Percentiles rank a stretch among this genome's conserved stretches.
phyloP scores from a whole-genome alignment of 1,139 yeast species.

The Candida tetrigidarum region DNA sequence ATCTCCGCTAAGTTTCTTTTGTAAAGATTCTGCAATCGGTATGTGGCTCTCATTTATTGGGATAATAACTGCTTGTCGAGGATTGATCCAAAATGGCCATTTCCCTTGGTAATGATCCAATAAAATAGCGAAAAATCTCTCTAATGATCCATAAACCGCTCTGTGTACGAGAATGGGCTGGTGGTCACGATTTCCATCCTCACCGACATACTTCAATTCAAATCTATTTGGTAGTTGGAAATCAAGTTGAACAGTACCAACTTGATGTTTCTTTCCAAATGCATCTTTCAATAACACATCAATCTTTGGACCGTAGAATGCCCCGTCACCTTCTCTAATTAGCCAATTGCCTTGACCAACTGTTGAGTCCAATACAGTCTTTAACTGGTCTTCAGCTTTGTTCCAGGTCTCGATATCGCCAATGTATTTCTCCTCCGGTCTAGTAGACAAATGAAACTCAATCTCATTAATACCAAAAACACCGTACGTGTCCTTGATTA shows the following conservation, averaged over 20 bases:
- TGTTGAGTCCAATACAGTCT: conserved; percentile 60
- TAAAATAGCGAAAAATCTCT: conserved; percentile 87
- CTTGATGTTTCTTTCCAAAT: conserved; percentile 83
- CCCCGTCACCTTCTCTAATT: conserved; percentile 92
- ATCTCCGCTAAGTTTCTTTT: conserved; percentile 54
- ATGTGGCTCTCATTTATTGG: conserved; percentile 72
- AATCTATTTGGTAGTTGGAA: conserved; percentile 92
- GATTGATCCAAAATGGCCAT: conserved; percentile 99
- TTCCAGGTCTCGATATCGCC: conserved; percentile 89
- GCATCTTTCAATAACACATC: conserved; percentile 88
- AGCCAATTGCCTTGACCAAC: conserved; percentile 67
- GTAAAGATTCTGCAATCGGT: conserved; percentile 56
- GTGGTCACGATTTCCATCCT: conserved; percentile 50
- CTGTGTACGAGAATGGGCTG: conserved; percentile 93
- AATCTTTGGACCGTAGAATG: conserved; percentile 96
- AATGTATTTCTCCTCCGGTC: conserved; percentile 82
- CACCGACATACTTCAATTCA: conserved; percentile 65
- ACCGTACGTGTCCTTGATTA: conserved; percentile 77
- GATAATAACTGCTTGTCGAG: conserved; percentile 87
- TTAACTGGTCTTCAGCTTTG: conserved; percentile 76
- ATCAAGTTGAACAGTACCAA: conserved; percentile 95
- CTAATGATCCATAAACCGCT: conserved; percentile 94
- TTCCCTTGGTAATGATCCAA: conserved; percentile 91
- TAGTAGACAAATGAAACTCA: conserved; percentile 79
- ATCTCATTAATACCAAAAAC: conserved; percentile 74